phyloP scores from a whole-genome alignment of 2,329 filamentous ascomycete genomes.

The Didymella arachidicola region DNA sequence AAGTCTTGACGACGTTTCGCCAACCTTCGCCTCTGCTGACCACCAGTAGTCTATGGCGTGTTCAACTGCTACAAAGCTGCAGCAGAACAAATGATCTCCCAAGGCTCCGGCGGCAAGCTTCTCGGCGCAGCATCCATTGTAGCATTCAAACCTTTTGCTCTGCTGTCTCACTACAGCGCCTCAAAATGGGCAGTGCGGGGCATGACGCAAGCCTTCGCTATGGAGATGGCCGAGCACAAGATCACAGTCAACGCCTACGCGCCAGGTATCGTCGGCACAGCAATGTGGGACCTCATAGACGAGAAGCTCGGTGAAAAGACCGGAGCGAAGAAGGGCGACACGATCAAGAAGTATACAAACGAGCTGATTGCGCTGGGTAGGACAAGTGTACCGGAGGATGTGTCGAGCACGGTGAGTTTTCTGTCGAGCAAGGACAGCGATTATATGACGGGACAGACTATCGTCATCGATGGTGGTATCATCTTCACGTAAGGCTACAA shows the following conservation, averaged over 20 bases:
- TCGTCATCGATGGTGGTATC: slow-evolving; percentile 69
- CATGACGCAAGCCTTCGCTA: slow-evolving; percentile 70
- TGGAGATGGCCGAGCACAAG: slow-evolving; percentile 69
- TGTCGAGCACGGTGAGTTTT: slow-evolving; percentile 69
- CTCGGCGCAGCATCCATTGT: slow-evolving; percentile 63
- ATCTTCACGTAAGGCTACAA: slow-evolving; percentile 49
- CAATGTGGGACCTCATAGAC: slow-evolving; percentile 75
- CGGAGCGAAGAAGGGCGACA: slow-evolving; percentile 61
- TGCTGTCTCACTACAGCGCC: slow-evolving; percentile 69
- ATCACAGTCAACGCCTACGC: slow-evolving; percentile 74
- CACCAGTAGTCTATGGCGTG: slow-evolving; percentile 62
- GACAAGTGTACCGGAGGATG: slow-evolving; percentile 68
- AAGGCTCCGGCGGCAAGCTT: slow-evolving; percentile 60
- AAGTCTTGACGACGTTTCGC: not conserved
- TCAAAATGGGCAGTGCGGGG: slow-evolving; percentile 73
- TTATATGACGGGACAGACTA: slow-evolving; percentile 71
- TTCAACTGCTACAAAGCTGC: slow-evolving; percentile 71
- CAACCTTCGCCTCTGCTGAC: not conserved
- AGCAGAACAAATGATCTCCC: slow-evolving; percentile 70
- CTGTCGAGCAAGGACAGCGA: slow-evolving; percentile 66
- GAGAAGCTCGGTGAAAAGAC: slow-evolving; percentile 63
- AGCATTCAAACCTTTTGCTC: slow-evolving; percentile 66
- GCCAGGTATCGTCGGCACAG: slow-evolving; percentile 71
- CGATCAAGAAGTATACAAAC: slow-evolving; percentile 62
- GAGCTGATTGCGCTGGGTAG: slow-evolving; percentile 66